Conservation (phyloP, 1,284 basidiomycete genomes). For the Stereum hirsutum region DNA sequence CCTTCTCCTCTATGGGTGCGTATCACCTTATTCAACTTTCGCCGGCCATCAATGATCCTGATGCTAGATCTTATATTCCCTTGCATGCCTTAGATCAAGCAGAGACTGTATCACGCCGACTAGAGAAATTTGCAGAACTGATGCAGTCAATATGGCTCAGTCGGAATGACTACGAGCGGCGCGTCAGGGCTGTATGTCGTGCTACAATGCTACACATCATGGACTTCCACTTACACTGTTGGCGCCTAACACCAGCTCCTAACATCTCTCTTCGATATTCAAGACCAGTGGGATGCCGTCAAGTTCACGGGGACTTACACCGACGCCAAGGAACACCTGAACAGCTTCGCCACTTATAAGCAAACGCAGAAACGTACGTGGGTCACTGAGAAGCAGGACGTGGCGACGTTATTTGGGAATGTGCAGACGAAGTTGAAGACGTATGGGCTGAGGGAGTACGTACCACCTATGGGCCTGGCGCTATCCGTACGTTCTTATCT, state of each 20-base stretch:
- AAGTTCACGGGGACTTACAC: slow-evolving; percentile 68
- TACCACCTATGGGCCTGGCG: slow-evolving; percentile 66
- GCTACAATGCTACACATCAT: slow-evolving; percentile 5
- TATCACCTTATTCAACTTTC: background rate
- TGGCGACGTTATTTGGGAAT: slow-evolving; percentile 85
- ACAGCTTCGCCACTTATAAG: slow-evolving; percentile 77
- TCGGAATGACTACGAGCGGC: slow-evolving; percentile 90
- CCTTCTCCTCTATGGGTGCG: slow-evolving; percentile 93
- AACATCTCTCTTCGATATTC: slow-evolving; percentile 49
- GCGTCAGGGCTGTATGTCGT: slow-evolving; percentile 56
- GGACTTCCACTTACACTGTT: slow-evolving; percentile 6
- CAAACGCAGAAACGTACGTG: slow-evolving; percentile 79
- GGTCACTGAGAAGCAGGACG: slow-evolving; percentile 86
- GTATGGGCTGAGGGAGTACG: slow-evolving; percentile 79
- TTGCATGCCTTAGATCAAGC: slow-evolving; percentile 67
- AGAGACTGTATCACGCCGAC: slow-evolving; percentile 87
- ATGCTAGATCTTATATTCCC: no score
- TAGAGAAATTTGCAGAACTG: slow-evolving; percentile 93
- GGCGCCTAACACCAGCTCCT: slow-evolving; percentile 69
- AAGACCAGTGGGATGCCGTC: slow-evolving; percentile 55
- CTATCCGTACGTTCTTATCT: slow-evolving; percentile 35
- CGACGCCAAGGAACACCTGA: slow-evolving; percentile 73
- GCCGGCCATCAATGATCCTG: background rate
- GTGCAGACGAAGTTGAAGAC: slow-evolving; percentile 93
- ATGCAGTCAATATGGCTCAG: slow-evolving; percentile 86